Evolutionary conservation across 202 grass and related monocot species (phyloP).

Genomic region (Carex sylvatica): DNA sequence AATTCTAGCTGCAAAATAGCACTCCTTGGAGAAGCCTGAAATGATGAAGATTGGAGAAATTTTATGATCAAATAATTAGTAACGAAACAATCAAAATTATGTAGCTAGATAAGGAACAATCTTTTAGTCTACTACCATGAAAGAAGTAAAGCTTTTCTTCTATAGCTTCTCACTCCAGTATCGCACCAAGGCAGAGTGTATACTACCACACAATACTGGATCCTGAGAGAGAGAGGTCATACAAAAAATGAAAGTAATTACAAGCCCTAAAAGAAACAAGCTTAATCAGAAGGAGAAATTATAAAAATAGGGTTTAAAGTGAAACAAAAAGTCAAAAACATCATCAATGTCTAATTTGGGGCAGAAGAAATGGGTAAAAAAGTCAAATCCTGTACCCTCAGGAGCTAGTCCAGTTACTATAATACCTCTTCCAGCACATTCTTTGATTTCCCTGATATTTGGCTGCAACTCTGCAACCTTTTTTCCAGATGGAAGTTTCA

Average conservation of each 20-base stretch:
- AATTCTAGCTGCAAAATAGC: constrained; percentile 52
- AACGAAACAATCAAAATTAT: background rate
- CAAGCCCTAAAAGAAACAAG: constrained; percentile 25
- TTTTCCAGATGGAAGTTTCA: constrained; percentile 62
- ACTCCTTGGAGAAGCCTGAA: constrained; percentile 28
- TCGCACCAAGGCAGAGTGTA: constrained; percentile 63
- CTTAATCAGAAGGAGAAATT: background rate
- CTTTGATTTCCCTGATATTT: constrained; percentile 51
- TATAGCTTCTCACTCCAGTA: constrained; percentile 63
- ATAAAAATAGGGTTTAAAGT: background rate
- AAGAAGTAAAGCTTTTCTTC: constrained; percentile 48
- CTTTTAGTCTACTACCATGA: constrained; percentile 43
- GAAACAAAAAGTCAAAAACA: constrained; percentile 39
- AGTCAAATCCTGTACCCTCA: constrained; percentile 54
- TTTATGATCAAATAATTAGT: constrained; percentile 27
- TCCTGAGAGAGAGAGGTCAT: constrained; percentile 52
- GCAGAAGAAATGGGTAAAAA: constrained; percentile 58
- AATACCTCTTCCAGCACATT: constrained; percentile 44
- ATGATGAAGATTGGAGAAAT: background rate
- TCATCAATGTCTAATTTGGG: constrained; percentile 73
- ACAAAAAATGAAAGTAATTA: constrained; percentile 21
- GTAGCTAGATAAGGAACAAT: background rate
- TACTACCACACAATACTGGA: constrained; percentile 72
- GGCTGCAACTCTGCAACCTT: constrained; percentile 61
- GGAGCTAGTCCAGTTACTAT: constrained; percentile 55